Evolutionary conservation across 139 green algal species (phyloP), one percentile per base, ranked within the genome.

Genomic region (Chlamydomonas schloesseri): DNA sequence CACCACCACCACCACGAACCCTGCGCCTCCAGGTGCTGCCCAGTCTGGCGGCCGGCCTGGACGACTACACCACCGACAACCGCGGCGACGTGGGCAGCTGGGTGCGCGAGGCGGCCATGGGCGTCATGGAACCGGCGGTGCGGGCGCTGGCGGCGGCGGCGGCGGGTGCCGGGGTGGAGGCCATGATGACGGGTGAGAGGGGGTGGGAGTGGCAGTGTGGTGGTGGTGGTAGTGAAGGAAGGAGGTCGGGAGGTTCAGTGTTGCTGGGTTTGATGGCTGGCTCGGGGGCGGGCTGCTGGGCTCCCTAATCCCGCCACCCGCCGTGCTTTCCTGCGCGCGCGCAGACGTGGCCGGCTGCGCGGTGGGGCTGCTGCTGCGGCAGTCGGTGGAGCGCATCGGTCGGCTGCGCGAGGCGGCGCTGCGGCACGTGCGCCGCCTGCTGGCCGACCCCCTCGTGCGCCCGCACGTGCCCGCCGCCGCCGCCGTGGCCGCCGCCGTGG

Each of bases 51-150:
- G 64, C 53, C 21, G 91, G 91, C 5, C 72, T 98, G 80, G 89
- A 93, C 24, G 98, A 99, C 84, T 99, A 99, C 91, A 95, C 91
- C 58, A 95, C 92, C 15, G 98, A 99, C 92, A 97, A 98, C 86
- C 91, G 96, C 14, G 98, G 98, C 0, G 98, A 99, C 76, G 96
- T 99, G 64, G 98, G 98, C 36, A 97, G 93, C 86, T 98, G 96
- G 96, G 96, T 99, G 83, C 91, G 98, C 0, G 95, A 98, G 84
- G 97, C 95, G 14, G 94, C 96, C 23, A 98, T 99, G 91, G 73
- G 89, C 20, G 91, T 87, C 37, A n/a, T 92, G 47, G 68, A 53
- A 5, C 26, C 58, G 18, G 73, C 90, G 77, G 60, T 91, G 72
- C 31, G 78, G 50, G 31, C 75, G 24, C 78, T 93, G n/a, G 36